Base-by-base conservation (phyloP, 345 rosid species). In the Trapa bicornis region DNA sequence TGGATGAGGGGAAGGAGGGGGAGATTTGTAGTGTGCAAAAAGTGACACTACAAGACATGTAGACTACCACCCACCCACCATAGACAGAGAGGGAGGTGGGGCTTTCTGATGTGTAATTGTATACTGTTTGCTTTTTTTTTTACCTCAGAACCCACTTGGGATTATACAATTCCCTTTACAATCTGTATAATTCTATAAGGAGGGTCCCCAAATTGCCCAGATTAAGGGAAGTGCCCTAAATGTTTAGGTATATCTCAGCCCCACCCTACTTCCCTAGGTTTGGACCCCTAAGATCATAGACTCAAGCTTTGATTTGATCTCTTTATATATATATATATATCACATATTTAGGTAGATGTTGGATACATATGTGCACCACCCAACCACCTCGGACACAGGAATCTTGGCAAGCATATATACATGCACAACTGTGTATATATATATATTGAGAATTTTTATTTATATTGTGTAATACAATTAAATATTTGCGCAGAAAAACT, bases 21-120 rank as follows among this genome's bases (percentile, higher is more conserved):
- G 29, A 75, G 81, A 81, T 82, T 83, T 85, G 84, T 85, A 85
- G 90, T 68, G 61, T 63, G 64, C 70, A 61, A 81, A 85, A 80
- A 53, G 71, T 61, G 73, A 41, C 62, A 57, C 62, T 57, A 57
- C 37, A 32, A 15, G 62, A 57, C 62, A 57, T 29, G 62, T 53
- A 41, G 43, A 41, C 43, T 41, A 4, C 29, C 29, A 22, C 29
- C 29, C 29, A 22, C 29, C 29, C 29, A 22, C 29, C 29, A 22
- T 22, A 3, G 43, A 41, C 43, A 41, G 43, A 4, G 43, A 8
- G 7, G 43, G 43, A 8, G 43, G 16, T 1, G 9, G 54, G 0
- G n/a, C 2, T 14, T 50, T 50, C 16, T 50, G 29, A 0, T 22
- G 29, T 10, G 54, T 17, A 13, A 13, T 45, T 45, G 48, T 1